Evolutionary conservation across 2,329 filamentous ascomycete species (phyloP), one percentile per base, ranked within the genome.

Genomic region (Mycosphaerella sp.): DNA sequence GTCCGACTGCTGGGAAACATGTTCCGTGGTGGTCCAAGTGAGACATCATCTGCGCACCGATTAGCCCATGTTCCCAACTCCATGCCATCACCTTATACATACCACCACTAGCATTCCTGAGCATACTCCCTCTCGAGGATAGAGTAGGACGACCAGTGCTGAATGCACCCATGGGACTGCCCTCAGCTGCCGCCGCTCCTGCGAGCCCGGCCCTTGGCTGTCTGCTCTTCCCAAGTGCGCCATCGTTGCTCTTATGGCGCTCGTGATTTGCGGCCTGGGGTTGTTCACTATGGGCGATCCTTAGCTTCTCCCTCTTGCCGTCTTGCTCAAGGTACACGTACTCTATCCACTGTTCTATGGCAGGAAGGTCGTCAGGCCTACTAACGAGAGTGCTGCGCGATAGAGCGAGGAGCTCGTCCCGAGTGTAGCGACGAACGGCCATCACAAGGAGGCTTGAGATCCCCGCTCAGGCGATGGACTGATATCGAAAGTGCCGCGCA

Each of bases 311-410:
- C 64, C 66, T 62, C 60, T 57, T 59, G 58, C 66, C 65, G 57
- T 67, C 64, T 55, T 57, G 58, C 55, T 68, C 66, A 57, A 67
- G 54, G 62, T 67, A 68, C 60, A 67, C 71, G 62, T 73, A 95
- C 87, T 92, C 90, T 89, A 96, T 95, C 91, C 91, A 97, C 77
- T 95, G 89, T 74, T 95, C 89, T 59, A 86, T 81, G 26, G 89
- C 86, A 61, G 90, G 91, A 44, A 96, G 79, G 60, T 79, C 81
- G 59, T 85, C 76, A 45, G 92, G 92, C 73, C 88, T 95, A 64
- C 80, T 76, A 67, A 90, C 90, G 70, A 95, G 78, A 61, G 90
- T 90, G 60, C 92, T 96, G 56, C 86, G 78, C 72, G 85, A 82
- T 66, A 97, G 77, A 70, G 80, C 78, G 65, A 89, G 76, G 64